Conservation (phyloP, 208 protist genomes). For the Trypanosoma cruzi region DNA sequence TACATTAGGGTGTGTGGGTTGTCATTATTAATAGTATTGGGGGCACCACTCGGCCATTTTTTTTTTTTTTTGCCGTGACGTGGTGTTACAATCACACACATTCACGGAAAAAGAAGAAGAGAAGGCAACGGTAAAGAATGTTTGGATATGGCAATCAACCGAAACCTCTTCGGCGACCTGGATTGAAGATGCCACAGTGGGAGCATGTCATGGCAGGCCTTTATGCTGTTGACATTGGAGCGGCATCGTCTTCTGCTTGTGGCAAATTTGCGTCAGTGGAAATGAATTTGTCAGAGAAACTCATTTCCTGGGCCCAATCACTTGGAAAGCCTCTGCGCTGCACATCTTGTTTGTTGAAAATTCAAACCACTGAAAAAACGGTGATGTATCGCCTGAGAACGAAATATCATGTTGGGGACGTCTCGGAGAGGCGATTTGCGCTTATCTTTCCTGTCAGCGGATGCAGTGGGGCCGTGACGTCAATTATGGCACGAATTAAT, state of each 20-base stretch:
- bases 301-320: conserved; percentile 4
- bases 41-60: neutral
- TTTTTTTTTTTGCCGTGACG: neutral
- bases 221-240: conserved; percentile 5
- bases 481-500: conserved; percentile 39
- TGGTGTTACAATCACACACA: neutral
- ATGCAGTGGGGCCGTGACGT: conserved; percentile 41
- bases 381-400: conserved; percentile 43
- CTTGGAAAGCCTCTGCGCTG: conserved; percentile 17
- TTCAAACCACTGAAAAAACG: conserved; percentile 44
- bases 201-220: conserved; percentile 11
- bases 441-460: conserved; percentile 78
- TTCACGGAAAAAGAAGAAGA: neutral
- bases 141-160: neutral
- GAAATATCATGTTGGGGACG: conserved; percentile 35
- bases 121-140: neutral
- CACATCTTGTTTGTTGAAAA: conserved; percentile 19
- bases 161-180: neutral
- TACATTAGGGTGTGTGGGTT: neutral
- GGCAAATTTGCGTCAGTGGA: neutral
- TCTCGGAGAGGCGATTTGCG: conserved; percentile 21
- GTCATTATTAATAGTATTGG: neutral
- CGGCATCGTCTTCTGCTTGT: neutral
- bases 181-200: neutral
- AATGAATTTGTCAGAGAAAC: neutral